These are phyloP conservation scores for Dendrothele bispora DNA, from an alignment of 768 basidiomycete species.

Conservation along the genomic window DNA sequence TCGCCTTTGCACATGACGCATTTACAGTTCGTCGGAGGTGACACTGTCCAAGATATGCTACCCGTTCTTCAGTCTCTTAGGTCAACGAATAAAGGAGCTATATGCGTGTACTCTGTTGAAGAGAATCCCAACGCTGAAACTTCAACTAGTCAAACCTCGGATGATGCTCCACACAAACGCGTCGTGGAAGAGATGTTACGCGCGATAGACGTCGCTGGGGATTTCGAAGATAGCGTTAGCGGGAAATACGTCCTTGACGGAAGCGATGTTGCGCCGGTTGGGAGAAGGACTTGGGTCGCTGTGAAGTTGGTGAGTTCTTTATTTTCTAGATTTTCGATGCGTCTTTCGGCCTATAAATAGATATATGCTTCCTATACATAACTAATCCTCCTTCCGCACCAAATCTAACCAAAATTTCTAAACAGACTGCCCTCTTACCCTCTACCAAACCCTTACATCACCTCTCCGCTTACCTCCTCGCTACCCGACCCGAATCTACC, in stretches of 20 bases:
- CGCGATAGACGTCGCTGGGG: constrained; percentile 76
- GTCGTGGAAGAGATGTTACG: constrained; percentile 77
- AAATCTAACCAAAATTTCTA: too few relatives aligned
- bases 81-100: constrained; percentile 64
- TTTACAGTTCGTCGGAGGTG: constrained; percentile 90
- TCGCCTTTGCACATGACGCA: too few relatives aligned
- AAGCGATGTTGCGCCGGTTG: constrained; percentile 20
- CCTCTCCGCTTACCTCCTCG: constrained; percentile 58
- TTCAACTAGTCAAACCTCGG: constrained; percentile 17
- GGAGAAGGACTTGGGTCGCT: constrained; percentile 78
- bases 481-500: constrained; percentile 36
- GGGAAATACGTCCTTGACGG: too few relatives aligned
- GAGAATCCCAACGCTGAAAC: constrained; percentile 53
- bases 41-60: constrained; percentile 67
- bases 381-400: too few relatives aligned
- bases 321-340: constrained; percentile 13
- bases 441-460: constrained; percentile 58
- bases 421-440: constrained; percentile 73
- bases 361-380: constrained; percentile 1
- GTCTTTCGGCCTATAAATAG: not conserved
- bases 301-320: constrained; percentile 66
- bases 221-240: constrained; percentile 64
- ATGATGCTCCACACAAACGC: constrained; percentile 48
- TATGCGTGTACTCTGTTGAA: constrained; percentile 87
- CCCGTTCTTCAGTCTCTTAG: constrained; percentile 66